Base-by-base conservation (phyloP, 1,139 yeast genomes). In the Lodderomyces pseudojiufengensis region DNA sequence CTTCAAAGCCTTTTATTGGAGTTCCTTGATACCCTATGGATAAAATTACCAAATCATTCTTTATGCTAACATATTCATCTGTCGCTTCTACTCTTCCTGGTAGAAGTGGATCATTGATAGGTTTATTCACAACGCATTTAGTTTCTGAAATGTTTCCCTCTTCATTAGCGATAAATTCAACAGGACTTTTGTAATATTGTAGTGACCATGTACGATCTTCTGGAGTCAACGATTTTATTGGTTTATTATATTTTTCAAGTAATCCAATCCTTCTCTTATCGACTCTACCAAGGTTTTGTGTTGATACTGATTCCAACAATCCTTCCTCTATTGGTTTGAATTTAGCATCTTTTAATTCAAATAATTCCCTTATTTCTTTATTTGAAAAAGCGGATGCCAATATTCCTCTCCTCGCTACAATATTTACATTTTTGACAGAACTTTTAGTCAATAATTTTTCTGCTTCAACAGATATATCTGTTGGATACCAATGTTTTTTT, bases 321-420 rank as follows among this genome's bases (percentile, higher is more conserved):
- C 63, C 64, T 4, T 62, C 59, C 0, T 69, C 71, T 16, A 81
- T 58, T 2, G 87, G 84, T 2, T 56, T 51, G 51, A 88, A 84
- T 27, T 54, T 57, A 3, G 77, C 70, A 1, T 78, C 80, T 26
- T 67, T 68, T 40, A 88, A 64, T 41, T 80, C 83, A 49, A 90
- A 64, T 30, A 92, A 64, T 52, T 92, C 98, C 48, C 97, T 71
- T 13, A 92, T 70, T 57, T 92, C 99, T 54, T 88, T 92, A 49
- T 87, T 90, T 3, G 97, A 84, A 57, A 90, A 92, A 12, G 96
- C 95, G 29, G 95, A 82, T 49, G 85, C 84, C 31, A 78, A 52
- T 20, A 88, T 63, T 1, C 97, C 97, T 52, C 97, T 71, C 47
- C 99, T 73, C 1, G 90, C 98, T 26, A 86, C 81, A 16, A 94